Conservation (phyloP, 225 moss, liverwort and hornwort genomes). For the Pleurozium schreberi region DNA sequence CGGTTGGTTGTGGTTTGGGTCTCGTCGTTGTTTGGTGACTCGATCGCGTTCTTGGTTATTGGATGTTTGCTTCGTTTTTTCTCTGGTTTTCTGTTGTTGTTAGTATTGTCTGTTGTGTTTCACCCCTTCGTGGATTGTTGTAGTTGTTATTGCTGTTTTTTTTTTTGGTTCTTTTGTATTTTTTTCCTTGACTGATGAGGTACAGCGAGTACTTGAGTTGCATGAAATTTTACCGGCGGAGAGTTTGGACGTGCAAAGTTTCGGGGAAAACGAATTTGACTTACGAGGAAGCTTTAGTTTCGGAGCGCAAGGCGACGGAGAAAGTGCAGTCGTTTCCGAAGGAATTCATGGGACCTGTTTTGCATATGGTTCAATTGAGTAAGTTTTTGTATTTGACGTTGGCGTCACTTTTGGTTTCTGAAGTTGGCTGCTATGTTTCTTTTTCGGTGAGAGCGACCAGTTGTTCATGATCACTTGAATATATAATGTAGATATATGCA, state of each 20-base stretch:
- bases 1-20: neutral
- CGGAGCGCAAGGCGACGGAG: conserved; percentile 90
- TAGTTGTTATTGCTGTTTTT: neutral
- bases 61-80: neutral
- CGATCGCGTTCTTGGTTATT: neutral
- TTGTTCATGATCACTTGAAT: neutral
- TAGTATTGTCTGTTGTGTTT: neutral
- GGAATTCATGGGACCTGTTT: conserved; percentile 96
- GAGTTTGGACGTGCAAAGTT: conserved; percentile 96
- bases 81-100: neutral
- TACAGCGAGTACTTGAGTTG: conserved; percentile 77
- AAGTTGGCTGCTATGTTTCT: neutral
- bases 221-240: conserved; percentile 76
- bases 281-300: conserved; percentile 92
- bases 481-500: neutral
- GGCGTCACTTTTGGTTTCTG: neutral
- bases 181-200: conserved; percentile 28
- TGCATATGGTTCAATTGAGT: conserved; percentile 96
- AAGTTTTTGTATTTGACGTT: conserved; percentile 14
- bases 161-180: neutral
- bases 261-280: conserved; percentile 93
- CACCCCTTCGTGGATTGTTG: neutral
- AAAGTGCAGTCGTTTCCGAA: conserved; percentile 94
- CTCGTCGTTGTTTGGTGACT: neutral
- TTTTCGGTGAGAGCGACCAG: neutral